These are phyloP conservation scores for Arthrinium puccinioides DNA, from an alignment of 2,329 filamentous ascomycete genomes.

Conservation along the genomic window DNA sequence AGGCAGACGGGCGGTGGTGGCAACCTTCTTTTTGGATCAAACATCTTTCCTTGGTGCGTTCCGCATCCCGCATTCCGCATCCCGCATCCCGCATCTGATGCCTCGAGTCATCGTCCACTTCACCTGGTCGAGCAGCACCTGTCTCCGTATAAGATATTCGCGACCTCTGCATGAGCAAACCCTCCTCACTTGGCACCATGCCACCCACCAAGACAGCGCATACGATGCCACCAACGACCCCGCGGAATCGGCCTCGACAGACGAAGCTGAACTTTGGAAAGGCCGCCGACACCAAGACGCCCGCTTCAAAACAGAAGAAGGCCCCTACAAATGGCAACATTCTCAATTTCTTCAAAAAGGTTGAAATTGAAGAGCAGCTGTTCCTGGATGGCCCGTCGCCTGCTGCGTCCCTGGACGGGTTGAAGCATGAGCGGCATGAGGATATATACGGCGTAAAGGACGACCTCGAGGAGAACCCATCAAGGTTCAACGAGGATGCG, in stretches of 20 bases:
- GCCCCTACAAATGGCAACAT: slow-evolving; percentile 59
- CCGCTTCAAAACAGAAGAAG: slow-evolving; percentile 24
- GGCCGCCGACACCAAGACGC: slow-evolving; percentile 12
- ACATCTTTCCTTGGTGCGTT: no score
- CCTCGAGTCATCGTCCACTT: no score
- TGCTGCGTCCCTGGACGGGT: slow-evolving; percentile 15
- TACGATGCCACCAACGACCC: slow-evolving; percentile 5
- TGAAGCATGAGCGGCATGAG: slow-evolving; percentile 17
- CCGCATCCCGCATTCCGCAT: no score
- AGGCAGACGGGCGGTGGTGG: no score
- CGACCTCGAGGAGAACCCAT: slow-evolving; percentile 13
- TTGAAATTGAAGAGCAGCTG: slow-evolving; percentile 51
- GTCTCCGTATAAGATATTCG: no score
- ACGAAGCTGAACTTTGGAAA: slow-evolving; percentile 22
- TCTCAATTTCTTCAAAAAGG: slow-evolving; percentile 68
- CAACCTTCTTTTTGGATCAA: no score
- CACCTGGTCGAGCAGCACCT: no score
- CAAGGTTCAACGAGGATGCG: slow-evolving; percentile 31
- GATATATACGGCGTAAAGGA: slow-evolving; percentile 18
- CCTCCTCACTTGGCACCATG: background rate
- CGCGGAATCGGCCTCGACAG: no score
- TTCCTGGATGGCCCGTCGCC: slow-evolving; percentile 36
- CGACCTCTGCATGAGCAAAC: no score
- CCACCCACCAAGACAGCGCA: slow-evolving; percentile 1
- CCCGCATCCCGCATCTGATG: no score